phyloP scores from a whole-genome alignment of 1,284 basidiomycete species.

The Neolentinus lepideus region DNA sequence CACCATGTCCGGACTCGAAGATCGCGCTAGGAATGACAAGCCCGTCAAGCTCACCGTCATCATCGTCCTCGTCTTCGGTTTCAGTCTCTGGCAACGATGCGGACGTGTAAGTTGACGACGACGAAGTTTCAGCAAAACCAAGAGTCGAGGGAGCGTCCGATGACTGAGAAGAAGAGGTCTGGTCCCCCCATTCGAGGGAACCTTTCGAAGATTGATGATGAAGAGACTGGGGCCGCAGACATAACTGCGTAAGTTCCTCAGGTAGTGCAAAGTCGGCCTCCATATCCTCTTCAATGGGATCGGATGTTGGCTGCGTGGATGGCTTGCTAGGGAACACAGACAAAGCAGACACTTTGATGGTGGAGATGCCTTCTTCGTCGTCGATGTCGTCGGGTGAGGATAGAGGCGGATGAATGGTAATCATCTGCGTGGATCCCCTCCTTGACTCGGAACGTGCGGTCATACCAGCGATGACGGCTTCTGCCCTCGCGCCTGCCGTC shows the following conservation, averaged over 20 bases:
- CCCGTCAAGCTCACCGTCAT: conserved; percentile 70
- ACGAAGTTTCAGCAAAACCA: conserved; percentile 63
- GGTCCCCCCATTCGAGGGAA: conserved; percentile 78
- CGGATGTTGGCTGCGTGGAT: conserved; percentile 20
- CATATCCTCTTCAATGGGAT: conserved; percentile 58
- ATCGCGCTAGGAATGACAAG: conserved; percentile 67
- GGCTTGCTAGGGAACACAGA: conserved; percentile 23
- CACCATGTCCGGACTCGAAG: conserved; percentile 63
- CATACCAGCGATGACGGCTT: conserved; percentile 29
- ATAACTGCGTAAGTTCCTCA: conserved; percentile 67
- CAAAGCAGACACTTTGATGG: conserved; percentile 63
- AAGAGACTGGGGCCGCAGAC: conserved; percentile 65
- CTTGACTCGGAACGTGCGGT: conserved; percentile 23
- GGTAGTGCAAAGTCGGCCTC: conserved; percentile 75
- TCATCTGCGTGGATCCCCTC: conserved; percentile 29
- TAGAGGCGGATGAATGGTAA: conserved; percentile 60
- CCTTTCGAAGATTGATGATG: conserved; percentile 69
- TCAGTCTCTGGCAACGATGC: conserved; percentile 63
- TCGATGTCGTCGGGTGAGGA: conserved; percentile 38
- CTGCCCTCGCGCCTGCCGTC: conserved; percentile 46
- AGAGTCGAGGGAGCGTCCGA: conserved; percentile 76
- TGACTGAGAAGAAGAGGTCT: conserved; percentile 73
- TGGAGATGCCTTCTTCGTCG: conserved; percentile 70
- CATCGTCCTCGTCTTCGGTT: conserved; percentile 55
- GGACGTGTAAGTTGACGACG: conserved; percentile 64